Evolutionary conservation across 768 basidiomycete species (phyloP).

Genomic region (Tulasnella calospora): DNA sequence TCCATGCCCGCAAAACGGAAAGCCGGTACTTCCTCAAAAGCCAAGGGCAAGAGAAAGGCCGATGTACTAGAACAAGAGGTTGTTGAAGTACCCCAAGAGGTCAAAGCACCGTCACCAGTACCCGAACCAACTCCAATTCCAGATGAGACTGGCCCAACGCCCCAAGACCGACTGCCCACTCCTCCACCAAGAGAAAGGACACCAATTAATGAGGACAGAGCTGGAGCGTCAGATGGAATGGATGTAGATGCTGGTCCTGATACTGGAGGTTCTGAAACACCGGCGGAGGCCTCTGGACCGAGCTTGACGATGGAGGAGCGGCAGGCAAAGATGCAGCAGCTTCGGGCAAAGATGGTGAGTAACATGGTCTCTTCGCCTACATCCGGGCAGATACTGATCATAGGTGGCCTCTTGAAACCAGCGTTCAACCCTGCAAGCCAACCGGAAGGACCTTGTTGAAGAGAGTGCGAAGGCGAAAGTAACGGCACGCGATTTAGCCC

Average conservation of each 20-base stretch:
- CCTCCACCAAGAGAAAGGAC: not conserved
- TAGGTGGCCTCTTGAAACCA: conserved; percentile 33
- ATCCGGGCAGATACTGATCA: not conserved
- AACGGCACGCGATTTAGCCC: conserved; percentile 70
- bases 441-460: conserved; percentile 78
- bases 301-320: conserved; percentile 61
- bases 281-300: conserved; percentile 27
- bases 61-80: conserved; percentile 8
- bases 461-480: conserved; percentile 76
- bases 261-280: conserved; percentile 29
- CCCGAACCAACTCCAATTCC: conserved; percentile 9
- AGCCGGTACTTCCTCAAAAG: conserved; percentile 19
- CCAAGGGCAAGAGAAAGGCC: conserved; percentile 28
- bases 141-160: not conserved
- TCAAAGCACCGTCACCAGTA: conserved; percentile 14
- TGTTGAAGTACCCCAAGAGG: conserved; percentile 21
- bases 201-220: not conserved
- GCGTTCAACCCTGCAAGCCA: conserved; percentile 74
- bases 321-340: conserved; percentile 67
- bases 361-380: not conserved
- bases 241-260: conserved; percentile 23
- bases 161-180: conserved; percentile 22
- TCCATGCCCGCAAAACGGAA: conserved; percentile 29
- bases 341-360: conserved; percentile 75
- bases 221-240: conserved; percentile 1